Percentiles rank a stretch among this genome's conserved stretches.
Evolutionary conservation across 345 rosid genomes (phyloP).

Genomic region (Melastoma malabathricum): DNA sequence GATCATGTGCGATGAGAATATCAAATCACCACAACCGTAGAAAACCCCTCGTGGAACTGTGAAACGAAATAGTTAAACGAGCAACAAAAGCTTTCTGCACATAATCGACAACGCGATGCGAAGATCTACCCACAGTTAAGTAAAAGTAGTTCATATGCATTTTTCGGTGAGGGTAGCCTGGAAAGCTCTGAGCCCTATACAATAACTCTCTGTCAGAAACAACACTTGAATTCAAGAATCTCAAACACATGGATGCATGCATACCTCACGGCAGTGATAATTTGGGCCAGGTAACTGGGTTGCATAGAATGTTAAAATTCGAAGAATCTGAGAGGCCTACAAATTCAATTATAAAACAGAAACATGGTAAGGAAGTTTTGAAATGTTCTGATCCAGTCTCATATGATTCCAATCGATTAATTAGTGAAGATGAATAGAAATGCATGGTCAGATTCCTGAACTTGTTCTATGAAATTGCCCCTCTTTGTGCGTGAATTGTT

Average conservation of each 20-base stretch:
- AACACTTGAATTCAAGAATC: constrained; percentile 26
- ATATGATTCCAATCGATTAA: no score
- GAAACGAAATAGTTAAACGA: constrained; percentile 16
- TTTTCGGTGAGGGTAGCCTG: not conserved
- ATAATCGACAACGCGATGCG: not conserved
- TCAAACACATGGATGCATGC: not conserved
- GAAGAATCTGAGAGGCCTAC: constrained; percentile 84
- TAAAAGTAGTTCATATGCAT: not conserved
- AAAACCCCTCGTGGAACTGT: constrained; percentile 90
- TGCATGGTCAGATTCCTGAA: not conserved
- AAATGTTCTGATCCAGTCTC: not conserved
- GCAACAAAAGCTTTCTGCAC: not conserved
- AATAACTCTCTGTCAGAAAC: constrained; percentile 46
- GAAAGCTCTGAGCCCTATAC: not conserved
- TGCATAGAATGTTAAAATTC: constrained; percentile 79
- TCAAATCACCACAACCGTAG: constrained; percentile 96
- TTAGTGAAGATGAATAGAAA: no score
- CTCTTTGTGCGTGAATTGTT: not conserved
- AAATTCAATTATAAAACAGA: constrained; percentile 6
- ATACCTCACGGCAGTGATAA: constrained; percentile 93
- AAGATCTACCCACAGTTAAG: not conserved
- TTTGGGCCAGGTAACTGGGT: constrained; percentile 99
- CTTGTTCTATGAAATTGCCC: not conserved
- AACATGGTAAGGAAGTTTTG: not conserved
- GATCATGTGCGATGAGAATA: constrained; percentile 98